Evolutionary conservation across 371 early-diverging fungal species (phyloP), one percentile per base, ranked within the genome.

Genomic region (Rhizopus stolonifer): DNA sequence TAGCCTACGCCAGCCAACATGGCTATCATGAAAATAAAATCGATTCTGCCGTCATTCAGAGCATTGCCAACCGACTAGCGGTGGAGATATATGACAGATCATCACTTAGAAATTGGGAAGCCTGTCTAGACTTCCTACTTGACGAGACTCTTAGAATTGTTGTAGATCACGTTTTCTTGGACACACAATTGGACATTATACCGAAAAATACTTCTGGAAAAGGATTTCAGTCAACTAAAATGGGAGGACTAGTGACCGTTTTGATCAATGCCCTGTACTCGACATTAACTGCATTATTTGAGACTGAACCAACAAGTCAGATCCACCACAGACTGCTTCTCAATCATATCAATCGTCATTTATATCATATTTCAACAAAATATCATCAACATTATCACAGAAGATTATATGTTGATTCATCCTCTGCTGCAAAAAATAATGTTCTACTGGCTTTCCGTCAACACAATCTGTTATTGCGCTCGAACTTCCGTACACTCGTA

Each of bases 31-130:
- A 39, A 13, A 36, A 36, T 14, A 36, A 4, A 23, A 52, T 10
- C 38, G 61, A 65, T 26, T 31, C 49, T 4, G 26, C 49, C 13
- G 54, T 64, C 15, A 44, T 71, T 8, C 72, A 75, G 39, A 62
- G 56, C 13, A 72, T 69, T 7, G 59, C 72, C 9, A 75, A 75
- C 50, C 48, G 72, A 46, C 44, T 75, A 3, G 72, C 72, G 3
- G 72, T 71, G 0, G 75, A 71, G 40, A 71, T 75, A 7, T 75
- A 69, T 44, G 72, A 75, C 32, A 62, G 72, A 25, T 56, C 72
- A 33, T 69, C 75, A 8, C 54, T 58, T 9, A 56, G 48, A 23
- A 65, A 71, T 56, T 72, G 67, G 69, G 65, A 64, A 40, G 63
- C 65, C 18, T 65, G 67, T 49, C 62, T 75, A 25, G 75, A 75